A percentile compares a stretch with the other conserved stretches of the same genome.
Evolutionary conservation across 2,329 filamentous ascomycete genomes (phyloP).

Genomic region (Zymoseptoria tritici): DNA sequence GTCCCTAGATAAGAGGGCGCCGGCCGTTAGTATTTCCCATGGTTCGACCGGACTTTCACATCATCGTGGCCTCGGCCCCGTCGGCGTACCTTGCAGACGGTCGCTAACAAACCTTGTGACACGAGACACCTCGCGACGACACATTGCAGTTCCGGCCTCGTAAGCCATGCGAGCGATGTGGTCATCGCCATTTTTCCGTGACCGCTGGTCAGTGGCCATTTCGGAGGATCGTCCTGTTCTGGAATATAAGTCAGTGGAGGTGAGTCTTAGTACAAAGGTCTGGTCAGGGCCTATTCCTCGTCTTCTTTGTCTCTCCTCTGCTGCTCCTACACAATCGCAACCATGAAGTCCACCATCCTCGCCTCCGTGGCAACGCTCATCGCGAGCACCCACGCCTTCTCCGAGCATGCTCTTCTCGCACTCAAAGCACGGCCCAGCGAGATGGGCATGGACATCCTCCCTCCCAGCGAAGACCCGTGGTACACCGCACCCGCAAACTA

Average conservation of each 20-base stretch:
- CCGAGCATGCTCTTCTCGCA: slow-evolving; percentile 7
- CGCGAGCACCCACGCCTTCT: slow-evolving; percentile 8
- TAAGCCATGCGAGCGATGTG: background rate
- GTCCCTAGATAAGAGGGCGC: too few relatives aligned
- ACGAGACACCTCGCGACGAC: background rate
- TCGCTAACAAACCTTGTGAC: background rate
- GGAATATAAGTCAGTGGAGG: background rate
- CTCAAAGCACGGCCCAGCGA: slow-evolving; percentile 6
- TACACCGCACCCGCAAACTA: slow-evolving; percentile 28
- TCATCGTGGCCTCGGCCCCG: background rate
- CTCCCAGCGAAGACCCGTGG: slow-evolving; percentile 33
- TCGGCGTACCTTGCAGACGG: background rate
- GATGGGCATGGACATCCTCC: slow-evolving; percentile 14
- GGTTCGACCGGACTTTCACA: background rate
- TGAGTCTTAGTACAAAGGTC: background rate
- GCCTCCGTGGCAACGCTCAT: slow-evolving; percentile 1
- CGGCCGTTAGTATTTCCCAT: too few relatives aligned
- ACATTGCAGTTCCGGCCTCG: background rate
- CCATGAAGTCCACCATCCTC: slow-evolving; percentile 6
- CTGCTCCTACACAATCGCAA: background rate
- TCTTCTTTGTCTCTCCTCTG: background rate
- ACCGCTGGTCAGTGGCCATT: background rate
- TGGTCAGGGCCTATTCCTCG: background rate
- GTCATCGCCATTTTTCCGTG: background rate
- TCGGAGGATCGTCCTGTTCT: background rate